Base-by-base conservation (phyloP, 1,284 basidiomycete genomes). In the Inonotus obliquus region DNA sequence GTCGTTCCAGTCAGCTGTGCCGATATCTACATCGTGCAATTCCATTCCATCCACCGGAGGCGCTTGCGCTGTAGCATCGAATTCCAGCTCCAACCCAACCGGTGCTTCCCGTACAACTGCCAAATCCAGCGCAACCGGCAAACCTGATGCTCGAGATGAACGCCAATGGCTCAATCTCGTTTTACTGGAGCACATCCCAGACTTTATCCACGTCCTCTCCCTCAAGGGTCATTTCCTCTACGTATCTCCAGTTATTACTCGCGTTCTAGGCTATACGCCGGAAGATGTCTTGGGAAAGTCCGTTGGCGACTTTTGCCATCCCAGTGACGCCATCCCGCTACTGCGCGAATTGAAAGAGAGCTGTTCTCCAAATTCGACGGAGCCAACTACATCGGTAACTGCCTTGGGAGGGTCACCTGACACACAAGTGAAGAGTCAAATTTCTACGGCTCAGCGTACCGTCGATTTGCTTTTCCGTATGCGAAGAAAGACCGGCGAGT, bases 151-250 rank as follows among this genome's bases (percentile, higher is more conserved):
- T 32, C 59, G 65, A 29, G 69, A 75, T 57, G 71, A 70, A 63
- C 80, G 79, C 65, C 76, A 81, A 41, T 75, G 77, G 9, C 73
- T 91, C 21, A 82, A 85, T 59, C 79, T 88, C 64, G 74, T 92
- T 53, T 76, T 95, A 25, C 82, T 95, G 59, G 85, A 88, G 65
- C 77, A 83, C 53, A 76, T 77, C 11, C 81, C 86, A 54, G 94
- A 97, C 72, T 92, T 96, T 70, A 79, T 97, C 32, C 89, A 92
- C 69, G 94, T 97, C 45, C 80, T 98, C 29, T 95, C 92, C 4
- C 85, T 98, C 66, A 97, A 97, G 70, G 96, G 96, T n/a, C 82
- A 83, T 7, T 94, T 98, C 75, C 83, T 96, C 56, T 98, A 97
- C 71, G 91, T 94, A 60, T 92, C 94, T 0, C 93, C 92, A 0